These are phyloP conservation scores for Phytophthora pistaciae DNA, from an alignment of 352 stramenopile species.

Conservation along the genomic window DNA sequence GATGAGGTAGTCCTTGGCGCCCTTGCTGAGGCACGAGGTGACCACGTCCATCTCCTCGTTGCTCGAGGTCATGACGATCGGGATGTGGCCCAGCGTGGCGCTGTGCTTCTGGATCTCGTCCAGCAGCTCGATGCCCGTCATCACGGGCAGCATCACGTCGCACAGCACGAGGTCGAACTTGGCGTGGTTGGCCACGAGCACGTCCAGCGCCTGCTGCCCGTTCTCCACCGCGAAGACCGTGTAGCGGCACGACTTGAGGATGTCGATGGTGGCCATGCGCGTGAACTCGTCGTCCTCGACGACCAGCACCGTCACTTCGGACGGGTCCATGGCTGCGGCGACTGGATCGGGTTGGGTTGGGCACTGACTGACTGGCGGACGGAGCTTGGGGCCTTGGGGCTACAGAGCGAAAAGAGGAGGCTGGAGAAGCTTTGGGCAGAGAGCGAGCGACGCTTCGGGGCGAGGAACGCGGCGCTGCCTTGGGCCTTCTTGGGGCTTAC, in stretches of 20 bases:
- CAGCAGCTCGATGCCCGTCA: conserved; percentile 90
- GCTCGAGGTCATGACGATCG: conserved; percentile 91
- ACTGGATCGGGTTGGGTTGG: not conserved
- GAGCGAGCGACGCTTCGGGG: not conserved
- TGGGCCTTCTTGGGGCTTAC: not conserved
- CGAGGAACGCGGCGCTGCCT: not conserved
- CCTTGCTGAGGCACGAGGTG: conserved; percentile 89
- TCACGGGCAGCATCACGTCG: conserved; percentile 91
- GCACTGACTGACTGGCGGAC: not conserved
- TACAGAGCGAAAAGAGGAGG: no score
- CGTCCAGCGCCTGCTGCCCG: conserved; percentile 76
- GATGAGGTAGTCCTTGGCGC: conserved; percentile 92
- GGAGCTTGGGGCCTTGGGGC: not conserved
- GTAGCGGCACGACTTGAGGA: conserved; percentile 90
- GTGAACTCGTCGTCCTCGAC: conserved; percentile 93
- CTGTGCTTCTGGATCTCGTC: conserved; percentile 83
- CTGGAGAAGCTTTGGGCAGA: not conserved
- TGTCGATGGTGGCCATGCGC: conserved; percentile 90
- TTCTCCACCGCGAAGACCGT: conserved; percentile 88
- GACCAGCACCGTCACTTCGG: conserved; percentile 90
- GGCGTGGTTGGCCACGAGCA: conserved; percentile 73
- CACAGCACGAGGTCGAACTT: conserved; percentile 91
- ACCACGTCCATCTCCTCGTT: conserved; percentile 93
- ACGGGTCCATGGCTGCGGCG: conserved; percentile 75
- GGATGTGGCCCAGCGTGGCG: conserved; percentile 77